Percentiles rank a stretch among this genome's conserved stretches.
These are phyloP conservation scores for Misopates orontium DNA, from an alignment of 257 asterid species.

Conservation along the genomic window DNA sequence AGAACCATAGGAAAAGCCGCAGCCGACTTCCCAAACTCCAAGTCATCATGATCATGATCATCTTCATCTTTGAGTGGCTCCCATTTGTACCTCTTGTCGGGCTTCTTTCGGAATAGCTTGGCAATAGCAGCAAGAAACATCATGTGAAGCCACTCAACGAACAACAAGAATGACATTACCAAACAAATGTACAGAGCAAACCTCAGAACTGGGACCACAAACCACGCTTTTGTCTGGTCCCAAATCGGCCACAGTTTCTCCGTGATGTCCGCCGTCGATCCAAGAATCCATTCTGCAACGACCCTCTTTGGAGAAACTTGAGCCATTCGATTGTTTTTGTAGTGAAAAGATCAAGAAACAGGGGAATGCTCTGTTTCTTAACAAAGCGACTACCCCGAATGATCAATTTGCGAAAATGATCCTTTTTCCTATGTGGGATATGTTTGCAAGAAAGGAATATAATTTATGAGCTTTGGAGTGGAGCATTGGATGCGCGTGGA, in stretches of 20 bases:
- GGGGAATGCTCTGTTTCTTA: not conserved
- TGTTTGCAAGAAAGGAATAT: no score
- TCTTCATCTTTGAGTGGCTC: conserved; percentile 29
- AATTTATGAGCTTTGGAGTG: no score
- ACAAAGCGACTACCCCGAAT: no score
- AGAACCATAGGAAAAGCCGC: conserved; percentile 57
- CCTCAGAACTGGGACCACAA: conserved; percentile 49
- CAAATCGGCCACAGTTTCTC: conserved; percentile 37
- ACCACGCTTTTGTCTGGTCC: conserved; percentile 28
- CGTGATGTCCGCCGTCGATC: conserved; percentile 30
- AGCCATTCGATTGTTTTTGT: conserved; percentile 16
- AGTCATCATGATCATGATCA: conserved; percentile 30
- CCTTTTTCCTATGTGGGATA: no score
- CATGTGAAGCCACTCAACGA: conserved; percentile 61
- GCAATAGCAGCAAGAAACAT: conserved; percentile 52
- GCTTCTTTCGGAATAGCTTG: conserved; percentile 46
- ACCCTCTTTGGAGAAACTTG: conserved; percentile 25
- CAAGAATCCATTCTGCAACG: conserved; percentile 30
- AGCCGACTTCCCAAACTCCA: conserved; percentile 44
- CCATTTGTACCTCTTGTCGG: conserved; percentile 49
- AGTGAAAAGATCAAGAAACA: no score
- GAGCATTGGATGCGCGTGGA: no score
- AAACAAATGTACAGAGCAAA: conserved; percentile 42
- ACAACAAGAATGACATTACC: conserved; percentile 52
- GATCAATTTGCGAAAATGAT: no score